phyloP scores from a whole-genome alignment of 352 stramenopile genomes.

The Globisporangium rhizosaccharum region DNA sequence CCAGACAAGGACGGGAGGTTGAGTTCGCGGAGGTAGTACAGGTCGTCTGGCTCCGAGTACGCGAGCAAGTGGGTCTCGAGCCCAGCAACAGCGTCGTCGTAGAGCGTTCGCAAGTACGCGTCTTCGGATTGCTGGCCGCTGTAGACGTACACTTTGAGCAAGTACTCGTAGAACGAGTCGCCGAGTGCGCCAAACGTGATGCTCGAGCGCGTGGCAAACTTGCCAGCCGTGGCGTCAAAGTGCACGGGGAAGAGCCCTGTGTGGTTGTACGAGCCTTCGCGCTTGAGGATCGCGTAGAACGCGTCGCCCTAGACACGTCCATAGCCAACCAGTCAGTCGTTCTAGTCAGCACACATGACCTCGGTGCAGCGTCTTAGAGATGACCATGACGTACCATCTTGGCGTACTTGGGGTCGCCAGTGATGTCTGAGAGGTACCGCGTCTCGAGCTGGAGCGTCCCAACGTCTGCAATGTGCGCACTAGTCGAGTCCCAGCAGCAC shows the following conservation, averaged over 20 bases:
- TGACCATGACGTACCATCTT: conserved; percentile 28
- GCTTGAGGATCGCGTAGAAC: conserved; percentile 68
- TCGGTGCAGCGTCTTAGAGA: neutral
- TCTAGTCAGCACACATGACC: neutral
- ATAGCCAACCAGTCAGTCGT: neutral
- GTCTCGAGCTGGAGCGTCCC: conserved; percentile 84
- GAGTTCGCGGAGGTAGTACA: conserved; percentile 71
- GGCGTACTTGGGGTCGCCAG: conserved; percentile 67
- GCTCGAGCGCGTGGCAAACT: conserved; percentile 24
- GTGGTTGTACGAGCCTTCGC: conserved; percentile 62
- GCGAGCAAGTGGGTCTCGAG: conserved; percentile 90
- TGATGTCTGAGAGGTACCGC: conserved; percentile 76
- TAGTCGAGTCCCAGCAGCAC: conserved; percentile 5
- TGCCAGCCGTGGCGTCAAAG: conserved; percentile 36
- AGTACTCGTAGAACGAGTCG: conserved; percentile 98
- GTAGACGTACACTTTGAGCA: conserved; percentile 98
- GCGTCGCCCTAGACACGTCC: conserved; percentile 45
- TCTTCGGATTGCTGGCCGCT: conserved; percentile 77
- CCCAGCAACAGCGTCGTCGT: conserved; percentile 92
- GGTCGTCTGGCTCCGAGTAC: conserved; percentile 45
- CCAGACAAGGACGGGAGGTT: conserved; percentile 33
- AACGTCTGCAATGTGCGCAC: conserved; percentile 75
- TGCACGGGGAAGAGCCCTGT: conserved; percentile 89
- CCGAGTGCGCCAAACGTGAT: conserved; percentile 93
- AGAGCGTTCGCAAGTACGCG: conserved; percentile 76